Evolutionary conservation across 2,329 filamentous ascomycete species (phyloP), one percentile per base, ranked within the genome.

Genomic region (Microthyrium microscopicum): DNA sequence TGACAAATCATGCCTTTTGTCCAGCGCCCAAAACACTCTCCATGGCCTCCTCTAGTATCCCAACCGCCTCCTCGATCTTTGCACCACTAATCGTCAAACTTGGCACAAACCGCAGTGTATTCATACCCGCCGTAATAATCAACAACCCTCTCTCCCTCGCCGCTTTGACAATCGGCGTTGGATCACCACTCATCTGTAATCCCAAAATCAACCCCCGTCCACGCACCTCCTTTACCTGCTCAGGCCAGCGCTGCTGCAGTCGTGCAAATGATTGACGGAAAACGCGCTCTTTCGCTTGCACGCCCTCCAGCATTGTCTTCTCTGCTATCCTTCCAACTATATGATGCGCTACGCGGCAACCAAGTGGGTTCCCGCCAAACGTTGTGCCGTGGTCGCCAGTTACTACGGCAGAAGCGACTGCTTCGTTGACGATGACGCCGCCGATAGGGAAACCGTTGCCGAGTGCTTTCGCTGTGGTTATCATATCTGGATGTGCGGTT

Each of bases 381-480:
- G 85, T 94, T 12, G 85, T 94, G 31, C 85, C 85, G 56, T 94
- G 85, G 53, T 94, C 85, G 38, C 85, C 82, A 21, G 67, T 66
- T 43, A 73, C 66, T 46, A 77, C 73, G 51, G 75, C 73, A 33
- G 75, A 67, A 19, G 72, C 74, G 2, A 91, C 80, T 17, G 65
- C 60, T 35, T 69, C 68, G 11, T 68, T 73, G 19, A 76, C 63
- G 33, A 77, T 69, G 4, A 78, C 81, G 5, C 89, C 89, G 32
- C 83, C 89, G 43, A 98, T 85, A 30, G 89, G 89, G 55, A 94
- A 87, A 4, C 89, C 89, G 49, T 98, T 98, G 12, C 89, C 89
- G 2, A 98, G 73, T 1, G 89, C 89, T 62, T 98, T 98, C 37
- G 89, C 89, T 1, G 81, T 87, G 11, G 87, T 94, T 41, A 98